Conservation (phyloP, 768 basidiomycete genomes). For the Lactarius sp. region DNA sequence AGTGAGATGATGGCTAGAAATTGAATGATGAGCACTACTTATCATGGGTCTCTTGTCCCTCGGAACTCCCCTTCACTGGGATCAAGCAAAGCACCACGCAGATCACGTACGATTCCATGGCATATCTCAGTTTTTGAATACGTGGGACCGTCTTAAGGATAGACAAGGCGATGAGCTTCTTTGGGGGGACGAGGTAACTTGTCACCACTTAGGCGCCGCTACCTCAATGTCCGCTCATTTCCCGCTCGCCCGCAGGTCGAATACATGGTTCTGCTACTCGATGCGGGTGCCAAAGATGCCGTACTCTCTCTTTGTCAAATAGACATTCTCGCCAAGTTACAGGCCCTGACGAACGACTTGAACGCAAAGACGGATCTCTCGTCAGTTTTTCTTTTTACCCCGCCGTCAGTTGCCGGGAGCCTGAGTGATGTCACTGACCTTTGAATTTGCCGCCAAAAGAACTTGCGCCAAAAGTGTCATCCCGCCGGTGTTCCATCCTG, state of each 20-base stretch:
- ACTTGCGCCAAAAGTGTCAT: conserved; percentile 5
- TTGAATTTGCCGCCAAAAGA: not conserved
- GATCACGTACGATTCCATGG: conserved; percentile 91
- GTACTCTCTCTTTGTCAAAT: conserved; percentile 91
- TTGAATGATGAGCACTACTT: not conserved
- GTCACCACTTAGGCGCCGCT: not conserved
- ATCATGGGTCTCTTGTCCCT: conserved; percentile 88
- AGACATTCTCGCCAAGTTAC: conserved; percentile 83
- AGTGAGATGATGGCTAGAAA: not conserved
- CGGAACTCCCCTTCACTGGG: conserved; percentile 91
- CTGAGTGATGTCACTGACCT: not conserved
- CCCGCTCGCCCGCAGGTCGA: conserved; percentile 58
- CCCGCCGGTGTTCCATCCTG: conserved; percentile 87
- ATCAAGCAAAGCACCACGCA: conserved; percentile 79
- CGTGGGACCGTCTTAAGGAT: conserved; percentile 90
- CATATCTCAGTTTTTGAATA: conserved; percentile 90
- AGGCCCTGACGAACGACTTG: conserved; percentile 61
- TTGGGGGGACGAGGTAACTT: conserved; percentile 94
- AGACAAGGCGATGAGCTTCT: conserved; percentile 85
- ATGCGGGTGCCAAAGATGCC: conserved; percentile 72
- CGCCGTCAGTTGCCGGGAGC: not conserved
- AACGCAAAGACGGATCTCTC: conserved; percentile 52
- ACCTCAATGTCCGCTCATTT: conserved; percentile 5
- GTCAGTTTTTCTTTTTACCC: conserved; percentile 38
- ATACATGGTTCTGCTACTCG: conserved; percentile 90